Conservation (phyloP, 257 asterid genomes). For the Fraxinus cuspidata region DNA sequence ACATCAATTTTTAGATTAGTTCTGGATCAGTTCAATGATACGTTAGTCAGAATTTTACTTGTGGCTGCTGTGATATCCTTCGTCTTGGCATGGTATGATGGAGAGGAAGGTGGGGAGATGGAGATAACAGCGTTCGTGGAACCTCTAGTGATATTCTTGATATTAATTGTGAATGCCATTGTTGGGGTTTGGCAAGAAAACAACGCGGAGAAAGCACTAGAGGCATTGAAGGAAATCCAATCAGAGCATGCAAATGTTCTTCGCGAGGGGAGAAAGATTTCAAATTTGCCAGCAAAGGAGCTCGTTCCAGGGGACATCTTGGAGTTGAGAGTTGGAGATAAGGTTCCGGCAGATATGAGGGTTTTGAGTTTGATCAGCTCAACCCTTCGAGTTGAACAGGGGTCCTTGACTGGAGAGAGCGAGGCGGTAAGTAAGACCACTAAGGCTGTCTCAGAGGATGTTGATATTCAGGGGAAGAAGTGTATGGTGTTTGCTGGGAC, state of each 20-base stretch:
- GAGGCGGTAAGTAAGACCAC: constrained; percentile 92
- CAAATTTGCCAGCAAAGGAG: constrained; percentile 79
- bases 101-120: constrained; percentile 95
- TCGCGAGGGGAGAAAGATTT: constrained; percentile 74
- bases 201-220: constrained; percentile 98
- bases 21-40: constrained; percentile 94
- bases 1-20: constrained; percentile 77
- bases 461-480: constrained; percentile 95
- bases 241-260: constrained; percentile 86
- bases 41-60: constrained; percentile 83
- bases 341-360: constrained; percentile 97
- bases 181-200: constrained; percentile 99
- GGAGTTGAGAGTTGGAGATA: constrained; percentile 96
- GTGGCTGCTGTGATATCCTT: constrained; percentile 94
- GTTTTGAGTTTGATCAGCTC: constrained; percentile 88
- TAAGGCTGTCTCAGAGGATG: constrained; percentile 79
- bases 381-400: constrained; percentile 89
- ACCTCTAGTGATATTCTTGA: constrained; percentile 89
- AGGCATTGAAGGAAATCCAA: constrained; percentile 96
- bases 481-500: constrained; percentile 99
- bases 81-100: constrained; percentile 93
- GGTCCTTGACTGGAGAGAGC: constrained; percentile 97
- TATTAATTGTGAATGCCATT: constrained; percentile 89
- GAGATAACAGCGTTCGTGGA: constrained; percentile 97
- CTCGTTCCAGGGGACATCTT: constrained; percentile 98